phyloP scores from a whole-genome alignment of 2,329 filamentous ascomycete genomes.

The Colletotrichum paranaense region DNA sequence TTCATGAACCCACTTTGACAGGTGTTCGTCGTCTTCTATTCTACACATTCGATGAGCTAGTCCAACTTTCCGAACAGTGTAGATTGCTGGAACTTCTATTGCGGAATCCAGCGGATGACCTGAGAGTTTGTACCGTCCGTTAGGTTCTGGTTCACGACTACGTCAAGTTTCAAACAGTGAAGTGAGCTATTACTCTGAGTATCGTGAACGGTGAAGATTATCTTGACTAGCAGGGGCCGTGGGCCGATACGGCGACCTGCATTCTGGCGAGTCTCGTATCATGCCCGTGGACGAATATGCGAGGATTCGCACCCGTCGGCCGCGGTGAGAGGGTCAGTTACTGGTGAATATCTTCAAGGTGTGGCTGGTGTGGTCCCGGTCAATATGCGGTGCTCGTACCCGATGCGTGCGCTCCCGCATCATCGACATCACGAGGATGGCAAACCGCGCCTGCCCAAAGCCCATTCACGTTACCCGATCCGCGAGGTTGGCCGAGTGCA shows the following conservation, averaged over 20 bases:
- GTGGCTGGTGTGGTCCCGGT: conserved; percentile 12
- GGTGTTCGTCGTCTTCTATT: not conserved
- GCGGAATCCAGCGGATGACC: not conserved
- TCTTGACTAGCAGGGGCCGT: not conserved
- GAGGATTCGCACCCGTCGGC: not conserved
- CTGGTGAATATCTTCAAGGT: not conserved
- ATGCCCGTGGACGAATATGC: not conserved
- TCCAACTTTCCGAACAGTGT: no score
- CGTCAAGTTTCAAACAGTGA: not conserved
- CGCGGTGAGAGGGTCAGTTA: not conserved
- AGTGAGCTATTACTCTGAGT: not conserved
- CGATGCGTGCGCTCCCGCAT: not conserved
- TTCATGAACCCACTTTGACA: not conserved
- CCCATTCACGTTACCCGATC: not conserved
- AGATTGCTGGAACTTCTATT: not conserved
- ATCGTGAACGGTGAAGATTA: not conserved
- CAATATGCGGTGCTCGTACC: not conserved
- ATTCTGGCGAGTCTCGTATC: conserved; percentile 12
- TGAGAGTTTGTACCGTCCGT: not conserved
- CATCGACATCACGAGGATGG: not conserved
- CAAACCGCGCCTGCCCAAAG: not conserved
- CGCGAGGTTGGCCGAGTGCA: conserved; percentile 24
- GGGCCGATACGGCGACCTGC: not conserved
- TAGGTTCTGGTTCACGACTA: not conserved
- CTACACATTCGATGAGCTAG: no score